Evolutionary conservation across 73 alveolate species (phyloP).

Genomic region (Symbiodinium natans): DNA sequence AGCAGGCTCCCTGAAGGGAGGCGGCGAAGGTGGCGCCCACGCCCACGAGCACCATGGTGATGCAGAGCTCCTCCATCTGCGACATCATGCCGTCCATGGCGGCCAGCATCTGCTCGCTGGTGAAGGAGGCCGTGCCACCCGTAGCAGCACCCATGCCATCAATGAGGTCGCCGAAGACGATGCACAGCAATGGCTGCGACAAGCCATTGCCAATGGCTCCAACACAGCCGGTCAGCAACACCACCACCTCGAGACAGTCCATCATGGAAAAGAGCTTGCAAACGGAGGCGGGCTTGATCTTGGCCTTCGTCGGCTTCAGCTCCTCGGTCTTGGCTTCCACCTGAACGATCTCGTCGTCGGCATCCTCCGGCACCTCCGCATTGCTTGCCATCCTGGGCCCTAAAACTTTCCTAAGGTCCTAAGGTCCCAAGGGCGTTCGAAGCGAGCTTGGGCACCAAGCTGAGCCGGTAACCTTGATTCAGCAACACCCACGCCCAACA

Average conservation of each 20-base stretch:
- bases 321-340: neutral
- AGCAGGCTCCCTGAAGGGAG: neutral
- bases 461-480: too few relatives aligned
- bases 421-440: too few relatives aligned
- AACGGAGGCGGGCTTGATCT: neutral
- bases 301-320: neutral
- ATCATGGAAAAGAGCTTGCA: constrained; percentile 36
- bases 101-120: constrained; percentile 18
- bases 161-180: constrained; percentile 51
- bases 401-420: too few relatives aligned
- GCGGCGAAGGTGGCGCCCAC: neutral
- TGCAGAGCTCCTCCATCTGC: neutral
- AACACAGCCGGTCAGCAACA: neutral
- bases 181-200: constrained; percentile 46
- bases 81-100: constrained; percentile 47
- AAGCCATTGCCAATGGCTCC: constrained; percentile 70
- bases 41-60: neutral
- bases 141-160: constrained; percentile 44
- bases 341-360: too few relatives aligned
- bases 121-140: neutral
- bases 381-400: neutral
- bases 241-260: neutral
- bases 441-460: too few relatives aligned
- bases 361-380: too few relatives aligned
- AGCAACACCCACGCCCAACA: too few relatives aligned